Conservation (phyloP, 371 early-diverging fungal species). For the Circinella umbellata region DNA sequence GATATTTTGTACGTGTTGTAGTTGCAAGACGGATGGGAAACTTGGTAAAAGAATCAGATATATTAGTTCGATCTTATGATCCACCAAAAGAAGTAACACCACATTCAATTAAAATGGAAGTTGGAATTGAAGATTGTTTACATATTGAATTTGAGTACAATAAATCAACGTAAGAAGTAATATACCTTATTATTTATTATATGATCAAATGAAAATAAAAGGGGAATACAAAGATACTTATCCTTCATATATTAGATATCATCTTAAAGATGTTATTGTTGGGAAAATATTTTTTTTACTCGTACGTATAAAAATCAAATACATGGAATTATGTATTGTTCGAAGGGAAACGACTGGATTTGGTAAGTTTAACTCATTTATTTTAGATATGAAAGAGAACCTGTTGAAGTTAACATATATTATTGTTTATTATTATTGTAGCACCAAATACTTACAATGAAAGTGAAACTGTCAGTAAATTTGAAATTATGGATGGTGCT, state of each 20-base stretch:
- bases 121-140: slow-evolving; percentile 94
- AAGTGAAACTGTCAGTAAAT: slow-evolving; percentile 97
- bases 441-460: slow-evolving; percentile 97
- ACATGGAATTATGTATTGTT: slow-evolving; percentile 98
- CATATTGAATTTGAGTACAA: slow-evolving; percentile 97
- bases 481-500: slow-evolving; percentile 99
- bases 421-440: not conserved
- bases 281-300: slow-evolving; percentile 98
- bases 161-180: slow-evolving; percentile 77
- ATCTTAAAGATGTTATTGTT: slow-evolving; percentile 97
- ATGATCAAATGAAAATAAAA: not conserved
- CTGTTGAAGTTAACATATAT: too few relatives aligned
- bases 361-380: slow-evolving; percentile 21
- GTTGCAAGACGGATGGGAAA: slow-evolving; percentile 81
- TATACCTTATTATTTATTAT: not conserved
- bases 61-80: slow-evolving; percentile 92
- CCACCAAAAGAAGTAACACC: slow-evolving; percentile 83
- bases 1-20: slow-evolving; percentile 88
- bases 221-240: not conserved
- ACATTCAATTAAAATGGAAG: slow-evolving; percentile 94
- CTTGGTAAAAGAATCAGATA: slow-evolving; percentile 73
- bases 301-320: slow-evolving; percentile 98
- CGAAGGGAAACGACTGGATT: slow-evolving; percentile 96
- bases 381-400: too few relatives aligned
- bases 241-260: slow-evolving; percentile 57